Evolutionary conservation across 1,284 basidiomycete species (phyloP).

Genomic region (Fistulinella staudtii): DNA sequence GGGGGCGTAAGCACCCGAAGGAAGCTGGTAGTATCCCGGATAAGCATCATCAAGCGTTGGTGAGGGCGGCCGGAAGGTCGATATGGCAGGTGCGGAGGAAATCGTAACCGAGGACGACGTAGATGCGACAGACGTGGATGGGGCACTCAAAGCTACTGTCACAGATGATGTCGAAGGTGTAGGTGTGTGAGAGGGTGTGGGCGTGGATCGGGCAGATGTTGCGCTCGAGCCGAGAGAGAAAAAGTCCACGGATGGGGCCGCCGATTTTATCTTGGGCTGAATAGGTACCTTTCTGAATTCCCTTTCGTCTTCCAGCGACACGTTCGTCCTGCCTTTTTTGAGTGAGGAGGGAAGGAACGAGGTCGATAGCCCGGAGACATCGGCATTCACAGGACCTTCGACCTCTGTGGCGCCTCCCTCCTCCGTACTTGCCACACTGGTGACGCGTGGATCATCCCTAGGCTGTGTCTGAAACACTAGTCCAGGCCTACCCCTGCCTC

Average conservation of each 20-base stretch:
- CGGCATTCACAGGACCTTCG: background rate
- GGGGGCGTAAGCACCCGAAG: slow-evolving; percentile 75
- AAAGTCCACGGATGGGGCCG: slow-evolving; percentile 56
- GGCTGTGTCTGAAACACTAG: slow-evolving; percentile 47
- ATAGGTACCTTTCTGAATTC: slow-evolving; percentile 11
- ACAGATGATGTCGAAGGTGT: slow-evolving; percentile 1
- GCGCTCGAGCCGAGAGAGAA: slow-evolving; percentile 51
- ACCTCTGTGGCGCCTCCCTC: slow-evolving; percentile 9
- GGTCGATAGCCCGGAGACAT: slow-evolving; percentile 16
- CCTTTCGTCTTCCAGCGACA: slow-evolving; percentile 53
- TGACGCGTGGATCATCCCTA: no score
- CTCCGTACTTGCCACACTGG: slow-evolving; percentile 1
- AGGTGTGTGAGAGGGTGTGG: slow-evolving; percentile 6
- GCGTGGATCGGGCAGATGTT: slow-evolving; percentile 11
- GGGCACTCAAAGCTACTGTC: slow-evolving; percentile 7
- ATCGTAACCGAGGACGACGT: slow-evolving; percentile 28
- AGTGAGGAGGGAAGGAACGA: slow-evolving; percentile 58
- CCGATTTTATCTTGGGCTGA: slow-evolving; percentile 14
- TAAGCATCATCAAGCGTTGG: slow-evolving; percentile 76
- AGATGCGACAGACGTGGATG: no score
- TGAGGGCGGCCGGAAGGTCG: slow-evolving; percentile 71
- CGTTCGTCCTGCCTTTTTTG: slow-evolving; percentile 53
- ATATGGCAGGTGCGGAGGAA: slow-evolving; percentile 67
- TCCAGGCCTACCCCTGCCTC: slow-evolving; percentile 57
- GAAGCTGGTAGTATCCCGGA: slow-evolving; percentile 85